Evolutionary conservation across 2,329 filamentous ascomycete genomes (phyloP).

Genomic region (Xylariaceae sp.): DNA sequence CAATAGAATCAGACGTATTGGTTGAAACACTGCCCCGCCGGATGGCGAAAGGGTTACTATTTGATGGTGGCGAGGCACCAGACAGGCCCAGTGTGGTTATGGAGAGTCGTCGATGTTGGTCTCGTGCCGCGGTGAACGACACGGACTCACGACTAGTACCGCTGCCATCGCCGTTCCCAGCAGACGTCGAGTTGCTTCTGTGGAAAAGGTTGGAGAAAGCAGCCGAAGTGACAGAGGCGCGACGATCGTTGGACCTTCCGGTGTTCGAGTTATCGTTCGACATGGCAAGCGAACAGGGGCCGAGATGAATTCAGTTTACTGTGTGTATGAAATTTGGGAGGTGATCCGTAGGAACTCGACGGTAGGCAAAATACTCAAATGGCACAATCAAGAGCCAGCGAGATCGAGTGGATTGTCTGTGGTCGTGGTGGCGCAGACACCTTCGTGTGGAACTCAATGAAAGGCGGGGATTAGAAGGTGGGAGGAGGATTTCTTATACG

Average conservation of each 20-base stretch:
- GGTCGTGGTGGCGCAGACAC: conserved; percentile 3
- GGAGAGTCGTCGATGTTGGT: conserved; percentile 65
- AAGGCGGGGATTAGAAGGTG: neutral
- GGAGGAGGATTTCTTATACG: conserved; percentile 2
- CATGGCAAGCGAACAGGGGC: conserved; percentile 23
- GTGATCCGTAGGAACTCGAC: neutral
- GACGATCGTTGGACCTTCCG: conserved; percentile 39
- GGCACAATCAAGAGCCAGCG: neutral
- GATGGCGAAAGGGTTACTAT: conserved; percentile 46
- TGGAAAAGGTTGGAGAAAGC: conserved; percentile 57
- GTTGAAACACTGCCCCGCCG: conserved; percentile 68
- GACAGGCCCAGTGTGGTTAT: conserved; percentile 71
- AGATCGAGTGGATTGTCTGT: neutral
- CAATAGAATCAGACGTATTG: conserved; percentile 57
- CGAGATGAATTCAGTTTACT: neutral
- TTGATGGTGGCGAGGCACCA: conserved; percentile 60
- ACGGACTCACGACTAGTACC: conserved; percentile 25
- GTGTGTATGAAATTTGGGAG: neutral
- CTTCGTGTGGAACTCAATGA: conserved; percentile 12
- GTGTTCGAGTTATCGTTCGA: conserved; percentile 31
- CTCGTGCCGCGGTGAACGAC: conserved; percentile 28
- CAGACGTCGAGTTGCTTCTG: conserved; percentile 50
- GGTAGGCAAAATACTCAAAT: neutral
- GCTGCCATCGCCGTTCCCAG: conserved; percentile 31
- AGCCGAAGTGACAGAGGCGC: conserved; percentile 54